Evolutionary conservation across 345 rosid genomes (phyloP).

Genomic region (Citrus hindsii): DNA sequence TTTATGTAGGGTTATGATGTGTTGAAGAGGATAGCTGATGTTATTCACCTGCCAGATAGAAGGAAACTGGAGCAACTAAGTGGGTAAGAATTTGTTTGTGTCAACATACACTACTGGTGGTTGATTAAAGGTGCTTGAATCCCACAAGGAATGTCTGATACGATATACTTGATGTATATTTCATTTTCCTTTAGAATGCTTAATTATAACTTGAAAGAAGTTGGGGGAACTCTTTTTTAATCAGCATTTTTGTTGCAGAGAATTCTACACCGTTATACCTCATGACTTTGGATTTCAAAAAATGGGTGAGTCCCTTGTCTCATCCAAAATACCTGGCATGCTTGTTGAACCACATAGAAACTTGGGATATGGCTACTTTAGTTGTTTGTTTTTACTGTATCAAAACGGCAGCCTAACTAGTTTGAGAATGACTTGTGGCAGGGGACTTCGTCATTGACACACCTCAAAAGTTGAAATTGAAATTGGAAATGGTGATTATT

Average conservation of each 20-base stretch:
- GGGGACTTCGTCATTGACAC: conserved; percentile 86
- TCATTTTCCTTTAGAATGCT: background rate
- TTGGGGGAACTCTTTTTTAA: background rate
- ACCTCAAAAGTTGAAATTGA: conserved; percentile 75
- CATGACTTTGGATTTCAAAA: conserved; percentile 88
- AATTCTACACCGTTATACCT: conserved; percentile 90
- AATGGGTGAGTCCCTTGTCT: conserved; percentile 61
- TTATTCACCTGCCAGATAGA: conserved; percentile 43
- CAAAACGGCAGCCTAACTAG: conserved; percentile 1
- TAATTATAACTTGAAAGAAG: background rate
- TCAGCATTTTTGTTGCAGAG: conserved; percentile 43
- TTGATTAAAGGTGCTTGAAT: background rate
- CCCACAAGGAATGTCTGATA: background rate
- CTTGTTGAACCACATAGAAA: background rate
- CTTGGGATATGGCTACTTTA: background rate
- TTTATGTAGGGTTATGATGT: conserved; percentile 74
- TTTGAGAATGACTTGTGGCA: conserved; percentile 32
- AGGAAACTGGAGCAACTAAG: conserved; percentile 64
- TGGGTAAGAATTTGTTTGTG: conserved; percentile 45
- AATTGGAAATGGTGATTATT: conserved; percentile 75
- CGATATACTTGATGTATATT: background rate
- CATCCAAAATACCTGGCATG: background rate
- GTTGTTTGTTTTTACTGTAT: background rate
- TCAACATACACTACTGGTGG: background rate
- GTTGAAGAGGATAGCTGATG: conserved; percentile 67